These are phyloP conservation scores for Gliomastix tumulicola DNA, from an alignment of 2,329 filamentous ascomycete species.

Conservation along the genomic window DNA sequence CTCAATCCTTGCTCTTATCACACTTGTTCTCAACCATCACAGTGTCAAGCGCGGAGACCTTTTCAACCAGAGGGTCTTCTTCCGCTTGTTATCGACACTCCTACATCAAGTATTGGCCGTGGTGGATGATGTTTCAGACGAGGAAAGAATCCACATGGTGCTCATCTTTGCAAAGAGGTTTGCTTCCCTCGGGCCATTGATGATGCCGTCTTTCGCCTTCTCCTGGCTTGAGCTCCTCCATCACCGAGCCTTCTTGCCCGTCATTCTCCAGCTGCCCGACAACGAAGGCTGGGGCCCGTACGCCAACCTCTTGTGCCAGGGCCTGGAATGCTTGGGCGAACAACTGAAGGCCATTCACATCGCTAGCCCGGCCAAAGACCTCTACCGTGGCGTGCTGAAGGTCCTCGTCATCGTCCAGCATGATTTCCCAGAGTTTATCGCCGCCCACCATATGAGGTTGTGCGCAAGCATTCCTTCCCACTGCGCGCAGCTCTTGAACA, in stretches of 20 bases:
- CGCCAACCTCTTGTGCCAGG: constrained; percentile 63
- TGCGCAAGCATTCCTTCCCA: constrained; percentile 76
- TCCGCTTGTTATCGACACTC: constrained; percentile 77
- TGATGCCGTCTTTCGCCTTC: constrained; percentile 78
- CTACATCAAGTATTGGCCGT: constrained; percentile 65
- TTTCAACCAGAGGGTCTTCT: constrained; percentile 86
- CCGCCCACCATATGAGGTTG: constrained; percentile 77
- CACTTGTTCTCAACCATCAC: constrained; percentile 79
- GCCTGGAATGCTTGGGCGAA: constrained; percentile 70
- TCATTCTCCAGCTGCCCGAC: constrained; percentile 61
- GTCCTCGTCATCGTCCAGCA: constrained; percentile 82
- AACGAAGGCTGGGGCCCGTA: constrained; percentile 71
- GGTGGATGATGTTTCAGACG: constrained; percentile 49
- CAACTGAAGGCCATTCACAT: constrained; percentile 69
- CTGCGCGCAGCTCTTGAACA: constrained; percentile 81
- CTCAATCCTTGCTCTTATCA: constrained; percentile 68
- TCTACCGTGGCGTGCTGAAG: constrained; percentile 79
- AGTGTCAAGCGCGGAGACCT: constrained; percentile 72
- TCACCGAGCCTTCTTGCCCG: constrained; percentile 79
- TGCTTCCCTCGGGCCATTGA: constrained; percentile 64
- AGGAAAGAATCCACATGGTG: constrained; percentile 63
- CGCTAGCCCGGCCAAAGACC: constrained; percentile 64
- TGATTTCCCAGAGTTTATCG: constrained; percentile 89
- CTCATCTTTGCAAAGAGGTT: constrained; percentile 66
- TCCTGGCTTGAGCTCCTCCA: constrained; percentile 77